Evolutionary conservation across 257 asterid genomes (phyloP).

Genomic region (Forsythia suspensa): DNA sequence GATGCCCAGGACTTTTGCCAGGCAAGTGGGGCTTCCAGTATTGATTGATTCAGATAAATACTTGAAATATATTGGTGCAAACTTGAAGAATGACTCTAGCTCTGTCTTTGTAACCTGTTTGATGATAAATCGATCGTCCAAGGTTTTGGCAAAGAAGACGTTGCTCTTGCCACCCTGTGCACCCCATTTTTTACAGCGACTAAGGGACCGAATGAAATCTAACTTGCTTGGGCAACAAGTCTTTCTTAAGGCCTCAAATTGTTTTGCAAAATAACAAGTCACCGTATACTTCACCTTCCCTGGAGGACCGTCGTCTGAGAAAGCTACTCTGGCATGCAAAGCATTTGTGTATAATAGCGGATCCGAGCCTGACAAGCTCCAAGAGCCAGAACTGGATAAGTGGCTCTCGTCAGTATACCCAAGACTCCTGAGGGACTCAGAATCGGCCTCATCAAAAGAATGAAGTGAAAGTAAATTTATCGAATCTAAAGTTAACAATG

Average conservation of each 20-base stretch:
- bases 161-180: constrained; percentile 93
- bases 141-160: constrained; percentile 74
- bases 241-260: constrained; percentile 65
- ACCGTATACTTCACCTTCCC: constrained; percentile 69
- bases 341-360: constrained; percentile 40
- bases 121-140: constrained; percentile 76
- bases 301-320: constrained; percentile 58
- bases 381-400: constrained; percentile 39
- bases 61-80: constrained; percentile 71
- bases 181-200: constrained; percentile 87
- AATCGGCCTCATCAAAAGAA: constrained; percentile 49
- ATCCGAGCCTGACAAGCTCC: constrained; percentile 49
- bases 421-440: constrained; percentile 38
- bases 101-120: constrained; percentile 81
- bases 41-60: constrained; percentile 58
- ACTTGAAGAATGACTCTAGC: constrained; percentile 69
- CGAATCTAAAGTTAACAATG: constrained; percentile 47
- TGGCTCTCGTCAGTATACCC: constrained; percentile 44
- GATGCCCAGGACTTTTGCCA: constrained; percentile 81
- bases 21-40: constrained; percentile 71
- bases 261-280: constrained; percentile 71
- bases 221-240: constrained; percentile 56
- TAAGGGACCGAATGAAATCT: constrained; percentile 65
- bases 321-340: constrained; percentile 57
- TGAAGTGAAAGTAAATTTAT: constrained; percentile 47